A percentile compares a stretch with the other conserved stretches of the same genome.
Evolutionary conservation across 1,284 basidiomycete species (phyloP).

Genomic region (Porogramme epimiltina): DNA sequence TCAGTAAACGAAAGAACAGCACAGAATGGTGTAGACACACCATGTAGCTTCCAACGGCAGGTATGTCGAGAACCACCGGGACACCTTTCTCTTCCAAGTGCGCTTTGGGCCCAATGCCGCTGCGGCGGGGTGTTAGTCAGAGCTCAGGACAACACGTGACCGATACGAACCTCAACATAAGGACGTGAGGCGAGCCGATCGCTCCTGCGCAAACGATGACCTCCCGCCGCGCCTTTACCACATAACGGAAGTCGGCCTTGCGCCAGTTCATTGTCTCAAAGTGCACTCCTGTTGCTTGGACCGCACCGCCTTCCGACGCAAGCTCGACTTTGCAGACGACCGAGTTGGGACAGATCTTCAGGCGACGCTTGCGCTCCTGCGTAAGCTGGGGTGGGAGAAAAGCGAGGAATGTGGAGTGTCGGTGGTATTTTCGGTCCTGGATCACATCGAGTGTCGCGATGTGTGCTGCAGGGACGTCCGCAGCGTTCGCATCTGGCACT

Average conservation of each 20-base stretch:
- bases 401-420: conserved; percentile 29
- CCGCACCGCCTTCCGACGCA: neutral
- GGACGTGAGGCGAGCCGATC: conserved; percentile 34
- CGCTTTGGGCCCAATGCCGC: conserved; percentile 32
- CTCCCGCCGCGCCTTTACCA: conserved; percentile 29
- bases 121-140: conserved; percentile 1
- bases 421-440: conserved; percentile 23
- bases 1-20: neutral
- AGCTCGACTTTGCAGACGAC: conserved; percentile 22
- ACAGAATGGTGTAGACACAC: neutral
- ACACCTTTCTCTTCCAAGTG: conserved; percentile 33
- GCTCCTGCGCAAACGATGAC: conserved; percentile 36
- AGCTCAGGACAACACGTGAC: too few relatives aligned
- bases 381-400: conserved; percentile 31
- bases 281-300: conserved; percentile 18
- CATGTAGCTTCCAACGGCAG: conserved; percentile 32
- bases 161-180: conserved; percentile 33
- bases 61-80: conserved; percentile 32
- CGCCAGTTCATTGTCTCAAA: conserved; percentile 6
- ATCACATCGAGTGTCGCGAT: conserved; percentile 27
- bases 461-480: conserved; percentile 25
- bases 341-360: conserved; percentile 32
- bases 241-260: conserved; percentile 8
- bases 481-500: conserved; percentile 31
- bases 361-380: conserved; percentile 12